Base-by-base conservation (phyloP, 2,329 filamentous ascomycete genomes). In the Periglandula ipomoeae region DNA sequence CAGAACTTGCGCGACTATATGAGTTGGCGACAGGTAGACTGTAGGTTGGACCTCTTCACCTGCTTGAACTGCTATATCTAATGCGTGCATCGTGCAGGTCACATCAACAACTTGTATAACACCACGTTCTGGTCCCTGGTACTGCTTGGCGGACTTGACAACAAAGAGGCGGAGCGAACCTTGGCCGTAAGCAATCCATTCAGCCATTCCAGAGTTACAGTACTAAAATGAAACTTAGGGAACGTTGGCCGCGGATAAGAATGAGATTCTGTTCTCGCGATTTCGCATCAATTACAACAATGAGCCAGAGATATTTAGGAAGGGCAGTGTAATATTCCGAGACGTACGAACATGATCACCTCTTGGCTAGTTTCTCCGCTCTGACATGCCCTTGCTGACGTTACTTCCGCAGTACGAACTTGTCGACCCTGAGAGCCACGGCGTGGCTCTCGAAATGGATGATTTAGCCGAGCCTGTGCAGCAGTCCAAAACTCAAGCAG, bases 81-180 rank as follows among this genome's bases (percentile, higher is more conserved):
- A 26, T 56, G 60, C 52, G 64, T 32, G 3, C 10, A 22, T 0
- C 9, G 51, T 91, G 6, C n/a, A 52, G 87, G 87, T 56, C 93
- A 98, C 64, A 95, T 98, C 59, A 98, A 98, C 66, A 98, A 98
- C 61, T 78, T 98, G 4, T 98, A 96, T 68, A 98, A 98, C 64
- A 98, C 93, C 0, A 88, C 89, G 0, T 97, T 97, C 65, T 98
- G 93, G 93, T 75, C 84, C 1, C 72, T 98, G 59, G 85, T 97
- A 20, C 81, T 88, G 54, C 72, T 81, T 43, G 90, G 87, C 2
- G 86, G 84, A 0, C 77, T 93, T 71, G 82, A 79, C 46, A 78
- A 81, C 26, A 84, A 82, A 45, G 85, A 88, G 50, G 93, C 93
- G 0, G 91, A 97, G 63, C 78, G 85, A 60, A 78, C 80, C 51